Base-by-base conservation (phyloP, 345 rosid genomes). In the Hirschfeldia incana region DNA sequence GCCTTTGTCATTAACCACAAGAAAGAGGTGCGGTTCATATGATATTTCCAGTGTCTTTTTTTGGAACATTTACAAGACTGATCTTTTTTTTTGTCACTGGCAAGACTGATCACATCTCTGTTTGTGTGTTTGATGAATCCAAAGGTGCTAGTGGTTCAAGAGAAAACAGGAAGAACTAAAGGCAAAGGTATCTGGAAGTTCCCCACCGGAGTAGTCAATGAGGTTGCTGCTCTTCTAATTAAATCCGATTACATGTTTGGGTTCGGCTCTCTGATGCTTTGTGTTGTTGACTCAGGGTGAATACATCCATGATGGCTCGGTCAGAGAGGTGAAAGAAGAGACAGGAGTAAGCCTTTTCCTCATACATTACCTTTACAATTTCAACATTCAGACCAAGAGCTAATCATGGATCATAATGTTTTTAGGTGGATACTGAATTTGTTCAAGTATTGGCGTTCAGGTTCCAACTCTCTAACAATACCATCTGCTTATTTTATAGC, bases 311-410 rank as follows among this genome's bases (percentile, higher is more conserved):
- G 81, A 64, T 30, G 94, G 97, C 62, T 94, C 93, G n/a, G 84
- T 89, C 8, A 89, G 99, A 84, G 99, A 93, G 85, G 97, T 86
- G 49, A 89, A 93, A 83, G 97, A 95, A 91, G 99, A 90, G 85
- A 95, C 99, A 2, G 91, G 88, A 58, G 99, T 91, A 79, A 91
- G 95, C 73, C 69, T 53, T 49, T 69, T 46, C 63, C 33, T 27
- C 28, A 4, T 59, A 63, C 28, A 26, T 67, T 51, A 53, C 61
- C 11, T 36, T 55, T 60, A 46, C 42, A 44, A 4, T 27, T 58
- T 30, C 13, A n/a, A 39, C 74, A 59, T 75, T 28, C 0, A 80
- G 58, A 29, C 33, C 46, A 11, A 59, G 21, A 53, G 27, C 79
- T 80, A 63, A 75, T n/a, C 53, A 1, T 75, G 49, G 30, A 69